These are phyloP conservation scores for Candida pseudocylindracea DNA, from an alignment of 1,139 yeast genomes.

Conservation along the genomic window DNA sequence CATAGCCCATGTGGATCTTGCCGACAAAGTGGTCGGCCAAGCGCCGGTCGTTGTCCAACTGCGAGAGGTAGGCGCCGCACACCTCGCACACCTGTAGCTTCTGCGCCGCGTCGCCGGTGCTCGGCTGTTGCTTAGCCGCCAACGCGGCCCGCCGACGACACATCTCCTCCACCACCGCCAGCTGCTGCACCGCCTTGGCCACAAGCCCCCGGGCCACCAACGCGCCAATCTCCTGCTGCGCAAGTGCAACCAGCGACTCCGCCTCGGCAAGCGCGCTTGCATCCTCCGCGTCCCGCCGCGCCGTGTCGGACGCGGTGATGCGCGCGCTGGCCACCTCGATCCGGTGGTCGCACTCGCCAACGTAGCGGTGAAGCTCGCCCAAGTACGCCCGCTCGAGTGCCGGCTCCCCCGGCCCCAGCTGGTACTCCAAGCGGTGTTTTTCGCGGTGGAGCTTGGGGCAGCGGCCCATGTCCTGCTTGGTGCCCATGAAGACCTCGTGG, in stretches of 20 bases:
- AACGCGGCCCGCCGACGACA: slow-evolving; percentile 23
- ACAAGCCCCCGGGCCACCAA: slow-evolving; percentile 28
- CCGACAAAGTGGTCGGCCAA: slow-evolving; percentile 87
- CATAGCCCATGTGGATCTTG: slow-evolving; percentile 59
- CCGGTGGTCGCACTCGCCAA: slow-evolving; percentile 38
- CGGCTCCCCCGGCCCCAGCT: slow-evolving; percentile 11
- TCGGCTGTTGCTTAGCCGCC: slow-evolving; percentile 28
- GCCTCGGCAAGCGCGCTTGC: slow-evolving; percentile 45
- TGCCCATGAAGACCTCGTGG: slow-evolving; percentile 60
- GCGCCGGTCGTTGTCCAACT: slow-evolving; percentile 74
- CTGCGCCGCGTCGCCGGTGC: slow-evolving; percentile 64
- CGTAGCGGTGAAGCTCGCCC: slow-evolving; percentile 31
- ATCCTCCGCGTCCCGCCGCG: slow-evolving; percentile 34
- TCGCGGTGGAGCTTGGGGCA: slow-evolving; percentile 67
- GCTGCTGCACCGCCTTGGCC: slow-evolving; percentile 24
- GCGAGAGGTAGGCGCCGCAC: slow-evolving; percentile 79
- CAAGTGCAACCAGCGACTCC: slow-evolving; percentile 44
- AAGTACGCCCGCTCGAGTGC: slow-evolving; percentile 25
- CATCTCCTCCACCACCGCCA: slow-evolving; percentile 19
- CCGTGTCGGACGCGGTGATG: slow-evolving; percentile 50
- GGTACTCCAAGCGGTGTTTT: slow-evolving; percentile 55
- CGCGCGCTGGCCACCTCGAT: slow-evolving; percentile 22
- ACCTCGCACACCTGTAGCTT: slow-evolving; percentile 77
- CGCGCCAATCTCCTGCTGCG: slow-evolving; percentile 45
- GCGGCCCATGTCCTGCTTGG: slow-evolving; percentile 66